Conservation (phyloP, 177 flowering plant species). For the Telopea speciosissima region DNA sequence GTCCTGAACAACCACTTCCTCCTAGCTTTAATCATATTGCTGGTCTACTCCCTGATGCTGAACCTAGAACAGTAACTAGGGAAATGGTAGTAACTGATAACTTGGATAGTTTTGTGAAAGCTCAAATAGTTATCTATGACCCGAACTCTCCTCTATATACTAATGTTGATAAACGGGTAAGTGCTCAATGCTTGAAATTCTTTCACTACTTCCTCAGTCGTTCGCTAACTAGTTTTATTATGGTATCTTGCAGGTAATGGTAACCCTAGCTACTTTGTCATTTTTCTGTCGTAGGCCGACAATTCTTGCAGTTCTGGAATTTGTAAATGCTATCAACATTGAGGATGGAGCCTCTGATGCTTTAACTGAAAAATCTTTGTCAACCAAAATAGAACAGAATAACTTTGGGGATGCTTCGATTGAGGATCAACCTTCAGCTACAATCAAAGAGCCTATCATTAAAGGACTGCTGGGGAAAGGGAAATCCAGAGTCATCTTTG, state of each 20-base stretch:
- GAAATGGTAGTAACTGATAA: conserved; percentile 29
- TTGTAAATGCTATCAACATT: conserved; percentile 63
- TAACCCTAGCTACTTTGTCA: conserved; percentile 80
- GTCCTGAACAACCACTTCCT: conserved; percentile 23
- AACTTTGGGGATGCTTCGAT: conserved; percentile 20
- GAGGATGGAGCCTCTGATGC: conserved; percentile 40
- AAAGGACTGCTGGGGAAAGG: conserved; percentile 88
- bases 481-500: conserved; percentile 74
- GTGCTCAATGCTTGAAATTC: conserved; percentile 10
- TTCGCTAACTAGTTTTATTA: conserved; percentile 8
- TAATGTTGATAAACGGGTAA: conserved; percentile 63
- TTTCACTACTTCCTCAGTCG: neutral
- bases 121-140: conserved; percentile 71
- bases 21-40: conserved; percentile 60
- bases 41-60: conserved; percentile 62
- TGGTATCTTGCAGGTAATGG: conserved; percentile 51
- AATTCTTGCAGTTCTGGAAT: conserved; percentile 77
- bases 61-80: conserved; percentile 18
- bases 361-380: conserved; percentile 38
- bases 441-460: conserved; percentile 45
- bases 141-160: conserved; percentile 59
- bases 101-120: conserved; percentile 84
- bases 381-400: conserved; percentile 23
- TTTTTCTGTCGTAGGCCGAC: conserved; percentile 90
- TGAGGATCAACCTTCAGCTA: conserved; percentile 24